Evolutionary conservation across 257 asterid species (phyloP).

Genomic region (Nemophila menziesii): DNA sequence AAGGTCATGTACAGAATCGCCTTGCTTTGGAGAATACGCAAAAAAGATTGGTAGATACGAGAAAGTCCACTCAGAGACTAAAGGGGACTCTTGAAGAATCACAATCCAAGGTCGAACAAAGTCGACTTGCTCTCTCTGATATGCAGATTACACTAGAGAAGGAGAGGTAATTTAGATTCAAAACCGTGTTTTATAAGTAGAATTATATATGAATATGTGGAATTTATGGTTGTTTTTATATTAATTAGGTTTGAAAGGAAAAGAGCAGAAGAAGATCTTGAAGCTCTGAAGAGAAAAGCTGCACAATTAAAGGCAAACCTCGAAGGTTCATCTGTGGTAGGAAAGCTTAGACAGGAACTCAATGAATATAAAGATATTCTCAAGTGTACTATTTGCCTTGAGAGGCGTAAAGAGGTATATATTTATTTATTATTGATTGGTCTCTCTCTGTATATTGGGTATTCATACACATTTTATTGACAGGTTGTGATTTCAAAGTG

Average conservation of each 20-base stretch:
- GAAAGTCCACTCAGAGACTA: slow-evolving; percentile 42
- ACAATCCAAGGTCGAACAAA: slow-evolving; percentile 53
- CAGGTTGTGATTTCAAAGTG: slow-evolving; percentile 97
- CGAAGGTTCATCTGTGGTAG: slow-evolving; percentile 56
- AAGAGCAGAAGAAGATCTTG: slow-evolving; percentile 78
- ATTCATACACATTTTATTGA: too few relatives aligned
- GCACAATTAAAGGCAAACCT: slow-evolving; percentile 38
- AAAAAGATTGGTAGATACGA: slow-evolving; percentile 43
- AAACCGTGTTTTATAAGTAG: not conserved
- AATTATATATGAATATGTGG: not conserved
- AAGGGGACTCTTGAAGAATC: slow-evolving; percentile 53
- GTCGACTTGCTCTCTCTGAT: slow-evolving; percentile 49
- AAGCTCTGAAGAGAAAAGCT: slow-evolving; percentile 55
- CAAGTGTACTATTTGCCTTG: slow-evolving; percentile 81
- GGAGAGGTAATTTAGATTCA: slow-evolving; percentile 46
- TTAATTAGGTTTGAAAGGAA: slow-evolving; percentile 62
- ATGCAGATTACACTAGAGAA: slow-evolving; percentile 84
- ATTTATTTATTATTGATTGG: too few relatives aligned
- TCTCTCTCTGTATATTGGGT: too few relatives aligned
- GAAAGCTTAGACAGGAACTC: slow-evolving; percentile 75
- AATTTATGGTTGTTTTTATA: not conserved
- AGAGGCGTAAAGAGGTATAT: slow-evolving; percentile 84
- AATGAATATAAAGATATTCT: slow-evolving; percentile 81
- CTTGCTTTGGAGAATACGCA: slow-evolving; percentile 47
- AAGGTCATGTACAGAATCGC: slow-evolving; percentile 47